A percentile compares a stretch with the other conserved stretches of the same genome.
phyloP scores from a whole-genome alignment of 2,329 filamentous ascomycete genomes.

The Colletotrichum musae region DNA sequence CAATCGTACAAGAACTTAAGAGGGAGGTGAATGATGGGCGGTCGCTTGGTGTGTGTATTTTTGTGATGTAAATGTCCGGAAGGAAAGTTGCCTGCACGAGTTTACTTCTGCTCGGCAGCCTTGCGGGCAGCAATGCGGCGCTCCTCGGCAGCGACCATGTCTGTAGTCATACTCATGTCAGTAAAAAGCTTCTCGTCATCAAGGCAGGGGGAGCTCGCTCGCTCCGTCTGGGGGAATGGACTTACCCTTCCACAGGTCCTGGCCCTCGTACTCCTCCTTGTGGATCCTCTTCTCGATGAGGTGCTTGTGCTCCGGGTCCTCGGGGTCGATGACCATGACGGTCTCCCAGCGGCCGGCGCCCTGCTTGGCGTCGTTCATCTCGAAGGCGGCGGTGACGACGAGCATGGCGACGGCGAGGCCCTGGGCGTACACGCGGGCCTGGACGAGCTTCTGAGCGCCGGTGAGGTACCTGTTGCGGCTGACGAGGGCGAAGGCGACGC shows the following conservation, averaged over 20 bases:
- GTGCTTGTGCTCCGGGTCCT: slow-evolving; percentile 86
- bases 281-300: slow-evolving; percentile 90
- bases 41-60: background rate
- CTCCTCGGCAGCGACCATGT: slow-evolving; percentile 89
- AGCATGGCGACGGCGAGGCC: slow-evolving; percentile 88
- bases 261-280: slow-evolving; percentile 87
- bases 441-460: slow-evolving; percentile 88
- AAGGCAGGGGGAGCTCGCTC: background rate
- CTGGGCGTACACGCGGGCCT: slow-evolving; percentile 95
- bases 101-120: slow-evolving; percentile 40
- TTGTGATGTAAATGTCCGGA: background rate
- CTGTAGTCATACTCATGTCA: slow-evolving; percentile 56
- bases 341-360: slow-evolving; percentile 88
- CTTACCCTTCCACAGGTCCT: slow-evolving; percentile 93
- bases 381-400: slow-evolving; percentile 85
- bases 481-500: slow-evolving; percentile 80
- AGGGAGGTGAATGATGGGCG: background rate
- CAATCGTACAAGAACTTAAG: slow-evolving; percentile 21
- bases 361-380: slow-evolving; percentile 82
- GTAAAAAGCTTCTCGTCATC: background rate
- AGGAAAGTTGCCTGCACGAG: too few species aligned
- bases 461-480: slow-evolving; percentile 82
- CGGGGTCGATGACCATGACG: slow-evolving; percentile 82
- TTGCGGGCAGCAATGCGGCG: slow-evolving; percentile 63
- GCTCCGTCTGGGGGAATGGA: background rate